phyloP scores from a whole-genome alignment of 495 filamentous ascomycete species.

The Aspergillus heteromorphus region DNA sequence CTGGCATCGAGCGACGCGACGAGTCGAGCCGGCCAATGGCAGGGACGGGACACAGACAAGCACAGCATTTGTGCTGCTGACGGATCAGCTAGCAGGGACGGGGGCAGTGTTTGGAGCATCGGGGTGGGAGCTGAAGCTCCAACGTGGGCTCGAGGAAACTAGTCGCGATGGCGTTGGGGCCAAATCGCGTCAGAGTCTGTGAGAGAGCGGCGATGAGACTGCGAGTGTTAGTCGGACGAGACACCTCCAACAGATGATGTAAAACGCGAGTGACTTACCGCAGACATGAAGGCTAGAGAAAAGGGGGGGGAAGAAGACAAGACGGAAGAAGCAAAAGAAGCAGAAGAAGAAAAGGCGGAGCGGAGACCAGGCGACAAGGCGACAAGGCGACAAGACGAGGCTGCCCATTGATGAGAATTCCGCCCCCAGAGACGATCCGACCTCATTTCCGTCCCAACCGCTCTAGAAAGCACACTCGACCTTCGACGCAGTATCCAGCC shows the following conservation, averaged over 20 bases:
- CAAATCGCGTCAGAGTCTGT: constrained; percentile 3
- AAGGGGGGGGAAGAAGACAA: neutral
- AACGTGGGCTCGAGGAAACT: neutral
- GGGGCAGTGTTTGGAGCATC: neutral
- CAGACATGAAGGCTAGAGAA: neutral
- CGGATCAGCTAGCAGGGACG: neutral
- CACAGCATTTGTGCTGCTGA: neutral
- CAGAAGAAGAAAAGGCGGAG: neutral
- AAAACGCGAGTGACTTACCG: neutral
- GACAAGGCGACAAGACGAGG: too few species aligned
- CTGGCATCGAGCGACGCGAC: neutral
- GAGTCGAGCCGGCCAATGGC: neutral
- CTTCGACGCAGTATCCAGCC: neutral
- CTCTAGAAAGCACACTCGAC: neutral
- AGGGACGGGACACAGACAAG: too few species aligned
- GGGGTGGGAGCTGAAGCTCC: neutral
- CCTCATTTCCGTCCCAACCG: neutral
- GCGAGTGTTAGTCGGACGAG: neutral
- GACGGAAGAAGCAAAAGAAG: neutral
- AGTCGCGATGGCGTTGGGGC: constrained; percentile 2
- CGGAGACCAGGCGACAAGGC: neutral
- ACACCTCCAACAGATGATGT: neutral
- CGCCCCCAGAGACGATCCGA: neutral
- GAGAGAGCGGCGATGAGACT: neutral
- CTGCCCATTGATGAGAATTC: neutral